Evolutionary conservation across 495 filamentous ascomycete genomes (phyloP), one percentile per base, ranked within the genome.

Genomic region (Lophium mytilinum): DNA sequence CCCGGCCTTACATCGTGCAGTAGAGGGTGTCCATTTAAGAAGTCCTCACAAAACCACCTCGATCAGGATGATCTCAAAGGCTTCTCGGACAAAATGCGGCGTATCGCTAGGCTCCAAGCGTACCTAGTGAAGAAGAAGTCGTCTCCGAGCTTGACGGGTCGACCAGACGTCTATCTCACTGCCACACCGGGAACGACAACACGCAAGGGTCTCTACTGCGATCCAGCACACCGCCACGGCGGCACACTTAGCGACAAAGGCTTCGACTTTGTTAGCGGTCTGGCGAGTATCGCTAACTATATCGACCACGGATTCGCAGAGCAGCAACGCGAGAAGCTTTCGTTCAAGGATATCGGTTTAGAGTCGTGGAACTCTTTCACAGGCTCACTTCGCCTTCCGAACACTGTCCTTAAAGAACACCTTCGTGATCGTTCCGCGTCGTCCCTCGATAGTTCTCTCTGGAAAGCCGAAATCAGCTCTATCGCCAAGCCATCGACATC

Each of bases 131-230:
- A 52, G 15, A 52, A 24, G 15, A 17, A 14, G 1, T 11, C 4
- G 15, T 10, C 9, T 8, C 15, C 50, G 9, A 11, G 24, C 15
- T 18, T 11, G 1, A n/a, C 15, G 9, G 19, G 12, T 10, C 15
- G 10, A 37, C 50, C 50, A 4, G 50, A 52, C 15, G 50, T 52
- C 21, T 52, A 52, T 30, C 33, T 52, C 8, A 52, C 50, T n/a
- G 50, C 50, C 6, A 52, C 50, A 4, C 50, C 50, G 7, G 50
- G 50, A 19, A 52, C 50, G 1, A 40, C 37, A 17, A 52, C 50
- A 9, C 21, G 50, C 14, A 37, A 40, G 34, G 50, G 50, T 8
- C 12, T 52, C 11, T 52, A 52, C 50, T 52, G 50, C 21, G 50
- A 52, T 37, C 37, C 50, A 17, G 50, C 21, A 2, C 33, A 52